A percentile compares a stretch with the other conserved stretches of the same genome.
These are phyloP conservation scores for Vigna unguiculata DNA, from an alignment of 306 rosid species.

Conservation along the genomic window DNA sequence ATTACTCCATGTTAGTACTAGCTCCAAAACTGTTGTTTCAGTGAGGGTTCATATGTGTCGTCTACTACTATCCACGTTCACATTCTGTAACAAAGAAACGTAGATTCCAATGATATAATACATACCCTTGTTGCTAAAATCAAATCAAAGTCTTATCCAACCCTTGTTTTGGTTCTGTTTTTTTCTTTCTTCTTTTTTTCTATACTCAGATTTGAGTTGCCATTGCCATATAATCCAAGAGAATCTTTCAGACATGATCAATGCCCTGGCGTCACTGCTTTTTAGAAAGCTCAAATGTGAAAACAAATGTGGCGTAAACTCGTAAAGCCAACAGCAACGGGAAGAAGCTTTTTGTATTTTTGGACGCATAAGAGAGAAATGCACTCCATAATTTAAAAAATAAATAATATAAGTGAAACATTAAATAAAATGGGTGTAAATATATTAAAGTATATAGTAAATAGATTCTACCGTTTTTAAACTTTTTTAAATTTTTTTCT, in stretches of 20 bases:
- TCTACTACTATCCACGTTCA: constrained; percentile 22
- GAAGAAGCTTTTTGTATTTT: constrained; percentile 6
- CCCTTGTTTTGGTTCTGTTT: constrained; percentile 8
- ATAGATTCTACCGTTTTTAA: too few relatives aligned
- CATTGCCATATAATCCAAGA: not conserved
- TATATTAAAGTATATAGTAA: too few relatives aligned
- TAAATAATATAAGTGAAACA: too few relatives aligned
- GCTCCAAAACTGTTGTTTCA: constrained; percentile 33
- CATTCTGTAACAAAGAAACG: constrained; percentile 21
- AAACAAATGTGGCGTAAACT: constrained; percentile 20
- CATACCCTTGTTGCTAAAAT: constrained; percentile 29
- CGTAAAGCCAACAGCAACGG: constrained; percentile 9
- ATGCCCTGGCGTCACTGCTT: constrained; percentile 31
- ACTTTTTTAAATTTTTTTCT: too few relatives aligned
- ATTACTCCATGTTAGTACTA: constrained; percentile 23
- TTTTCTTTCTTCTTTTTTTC: not conserved
- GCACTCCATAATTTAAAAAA: too few relatives aligned
- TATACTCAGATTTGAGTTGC: constrained; percentile 13
- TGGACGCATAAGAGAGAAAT: too few relatives aligned
- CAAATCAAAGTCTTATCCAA: constrained; percentile 42
- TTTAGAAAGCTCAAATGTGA: constrained; percentile 32
- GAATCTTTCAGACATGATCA: constrained; percentile 49
- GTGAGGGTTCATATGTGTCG: not conserved
- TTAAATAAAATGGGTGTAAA: too few relatives aligned
- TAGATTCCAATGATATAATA: constrained; percentile 13